Percentiles rank a stretch among this genome's conserved stretches.
phyloP scores from a whole-genome alignment of 169 alveolate genomes.

The Neospora caninum region DNA sequence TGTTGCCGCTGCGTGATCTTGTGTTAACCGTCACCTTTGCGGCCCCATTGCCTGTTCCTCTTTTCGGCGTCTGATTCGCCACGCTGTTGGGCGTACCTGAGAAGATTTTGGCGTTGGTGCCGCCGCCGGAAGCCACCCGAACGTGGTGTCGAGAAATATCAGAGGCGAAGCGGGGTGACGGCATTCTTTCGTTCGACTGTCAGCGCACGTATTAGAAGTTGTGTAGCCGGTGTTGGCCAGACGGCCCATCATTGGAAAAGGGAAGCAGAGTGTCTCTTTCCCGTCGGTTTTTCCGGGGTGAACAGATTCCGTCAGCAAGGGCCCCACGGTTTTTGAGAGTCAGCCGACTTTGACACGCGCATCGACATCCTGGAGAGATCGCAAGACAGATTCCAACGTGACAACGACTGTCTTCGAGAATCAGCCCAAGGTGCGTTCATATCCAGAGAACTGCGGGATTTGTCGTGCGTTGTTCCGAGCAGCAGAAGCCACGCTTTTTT shows the following conservation, averaged over 20 bases:
- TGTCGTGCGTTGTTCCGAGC: neutral
- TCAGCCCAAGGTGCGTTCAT: neutral
- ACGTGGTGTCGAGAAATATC: too few species aligned
- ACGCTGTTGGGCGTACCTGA: too few species aligned
- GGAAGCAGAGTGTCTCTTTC: too few species aligned
- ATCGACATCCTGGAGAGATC: neutral
- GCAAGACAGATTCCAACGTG: neutral
- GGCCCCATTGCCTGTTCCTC: neutral
- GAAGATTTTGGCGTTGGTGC: too few species aligned
- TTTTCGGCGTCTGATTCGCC: too few species aligned
- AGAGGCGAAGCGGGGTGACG: too few species aligned
- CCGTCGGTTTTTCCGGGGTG: too few species aligned
- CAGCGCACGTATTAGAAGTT: too few species aligned
- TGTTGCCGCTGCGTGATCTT: neutral
- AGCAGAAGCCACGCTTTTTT: neutral
- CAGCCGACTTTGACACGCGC: neutral
- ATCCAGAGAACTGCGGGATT: neutral
- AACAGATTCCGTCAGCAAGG: neutral
- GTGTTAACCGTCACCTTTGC: neutral
- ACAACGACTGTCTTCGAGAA: constrained; percentile 20
- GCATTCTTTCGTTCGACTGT: too few species aligned
- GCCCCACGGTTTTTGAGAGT: neutral
- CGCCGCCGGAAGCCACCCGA: too few species aligned
- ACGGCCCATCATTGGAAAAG: too few species aligned
- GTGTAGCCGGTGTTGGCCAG: too few species aligned